Percentiles rank a stretch among this genome's conserved stretches.
phyloP scores from a whole-genome alignment of 2,329 filamentous ascomycete genomes.

The Botrytis elliptica region DNA sequence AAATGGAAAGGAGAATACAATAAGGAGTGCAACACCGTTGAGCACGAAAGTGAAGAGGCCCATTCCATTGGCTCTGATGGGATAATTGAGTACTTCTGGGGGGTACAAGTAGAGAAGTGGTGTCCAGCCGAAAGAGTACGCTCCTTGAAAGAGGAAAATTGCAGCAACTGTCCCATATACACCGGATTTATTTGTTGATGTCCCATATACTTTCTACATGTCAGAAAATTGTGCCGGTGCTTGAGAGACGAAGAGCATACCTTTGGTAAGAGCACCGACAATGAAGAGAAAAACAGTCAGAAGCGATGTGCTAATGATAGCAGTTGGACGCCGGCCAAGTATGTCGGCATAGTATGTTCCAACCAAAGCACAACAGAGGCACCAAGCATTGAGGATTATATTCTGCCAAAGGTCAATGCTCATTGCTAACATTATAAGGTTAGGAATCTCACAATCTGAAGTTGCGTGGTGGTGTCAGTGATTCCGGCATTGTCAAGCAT shows the following conservation, averaged over 20 bases:
- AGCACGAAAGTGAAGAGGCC: constrained; percentile 41
- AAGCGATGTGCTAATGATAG: constrained; percentile 42
- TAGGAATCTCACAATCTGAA: constrained; percentile 26
- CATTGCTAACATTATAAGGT: constrained; percentile 23
- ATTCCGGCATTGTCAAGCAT: constrained; percentile 41
- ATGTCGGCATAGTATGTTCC: constrained; percentile 46
- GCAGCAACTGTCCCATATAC: constrained; percentile 48
- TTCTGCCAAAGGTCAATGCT: constrained; percentile 40
- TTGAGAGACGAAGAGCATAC: constrained; percentile 34
- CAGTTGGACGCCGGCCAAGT: constrained; percentile 48
- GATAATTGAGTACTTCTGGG: constrained; percentile 49
- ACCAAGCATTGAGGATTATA: constrained; percentile 53
- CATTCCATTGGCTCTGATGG: constrained; percentile 49
- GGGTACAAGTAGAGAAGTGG: constrained; percentile 50
- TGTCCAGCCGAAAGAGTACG: constrained; percentile 52
- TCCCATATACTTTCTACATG: constrained; percentile 21
- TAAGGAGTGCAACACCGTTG: constrained; percentile 40
- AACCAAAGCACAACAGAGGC: constrained; percentile 43
- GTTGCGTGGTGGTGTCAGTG: constrained; percentile 39
- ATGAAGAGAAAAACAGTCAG: constrained; percentile 50
- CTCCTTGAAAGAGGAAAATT: constrained; percentile 53
- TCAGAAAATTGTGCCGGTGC: background rate
- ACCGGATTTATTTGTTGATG: constrained; percentile 24
- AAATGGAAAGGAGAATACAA: constrained; percentile 46
- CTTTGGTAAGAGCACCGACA: constrained; percentile 54